phyloP scores from a whole-genome alignment of 768 basidiomycete genomes.

The Sarcodon sp. region DNA sequence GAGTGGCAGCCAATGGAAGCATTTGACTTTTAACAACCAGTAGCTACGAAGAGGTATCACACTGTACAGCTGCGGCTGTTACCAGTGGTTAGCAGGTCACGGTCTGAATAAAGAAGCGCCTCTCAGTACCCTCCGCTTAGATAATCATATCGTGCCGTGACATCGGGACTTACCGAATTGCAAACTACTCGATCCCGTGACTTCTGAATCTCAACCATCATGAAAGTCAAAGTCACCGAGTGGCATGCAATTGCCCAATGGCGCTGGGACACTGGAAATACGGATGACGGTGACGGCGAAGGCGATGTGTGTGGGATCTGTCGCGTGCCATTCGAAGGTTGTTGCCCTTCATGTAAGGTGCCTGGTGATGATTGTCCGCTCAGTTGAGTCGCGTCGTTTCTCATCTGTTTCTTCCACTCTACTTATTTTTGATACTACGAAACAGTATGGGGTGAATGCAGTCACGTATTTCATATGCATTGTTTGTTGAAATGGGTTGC shows the following conservation, averaged over 20 bases:
- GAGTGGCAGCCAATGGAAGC: slow-evolving; percentile 34
- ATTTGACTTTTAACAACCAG: slow-evolving; percentile 14
- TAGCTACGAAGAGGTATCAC: too few species aligned
- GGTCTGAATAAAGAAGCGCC: too few species aligned
- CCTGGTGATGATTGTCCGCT: slow-evolving; percentile 94
- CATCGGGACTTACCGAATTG: too few species aligned
- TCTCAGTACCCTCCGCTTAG: too few species aligned
- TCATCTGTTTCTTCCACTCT: neutral
- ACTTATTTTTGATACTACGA: neutral
- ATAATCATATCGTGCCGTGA: too few species aligned
- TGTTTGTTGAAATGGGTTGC: slow-evolving; percentile 95
- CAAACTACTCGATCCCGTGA: too few species aligned
- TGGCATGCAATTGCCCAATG: slow-evolving; percentile 87
- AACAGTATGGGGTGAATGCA: slow-evolving; percentile 97
- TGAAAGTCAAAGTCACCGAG: slow-evolving; percentile 76
- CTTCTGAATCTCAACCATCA: slow-evolving; percentile 13
- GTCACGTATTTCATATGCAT: slow-evolving; percentile 98
- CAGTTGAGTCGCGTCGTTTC: slow-evolving; percentile 36
- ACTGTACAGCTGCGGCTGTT: too few species aligned
- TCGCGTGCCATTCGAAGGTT: slow-evolving; percentile 84
- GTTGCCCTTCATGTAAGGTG: slow-evolving; percentile 91
- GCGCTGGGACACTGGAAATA: slow-evolving; percentile 58
- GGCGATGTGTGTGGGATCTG: slow-evolving; percentile 80
- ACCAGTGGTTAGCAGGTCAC: too few species aligned
- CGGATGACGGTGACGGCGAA: slow-evolving; percentile 37